phyloP scores from a whole-genome alignment of 345 rosid genomes.

The Populus nigra region DNA sequence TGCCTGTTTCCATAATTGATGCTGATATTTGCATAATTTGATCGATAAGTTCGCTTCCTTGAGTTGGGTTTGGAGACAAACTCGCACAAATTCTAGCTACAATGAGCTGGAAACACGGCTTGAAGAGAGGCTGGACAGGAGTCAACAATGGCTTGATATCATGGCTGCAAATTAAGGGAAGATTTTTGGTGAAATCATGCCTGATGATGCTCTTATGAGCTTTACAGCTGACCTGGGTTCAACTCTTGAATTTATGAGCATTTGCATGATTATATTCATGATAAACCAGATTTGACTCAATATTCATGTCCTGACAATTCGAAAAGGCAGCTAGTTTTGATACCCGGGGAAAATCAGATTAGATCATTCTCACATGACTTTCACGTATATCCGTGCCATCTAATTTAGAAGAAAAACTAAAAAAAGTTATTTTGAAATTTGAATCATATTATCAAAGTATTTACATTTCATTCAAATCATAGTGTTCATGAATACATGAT shows the following conservation, averaged over 20 bases:
- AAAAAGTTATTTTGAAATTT: not conserved
- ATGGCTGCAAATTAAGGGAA: too few species aligned
- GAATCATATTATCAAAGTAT: conserved; percentile 7
- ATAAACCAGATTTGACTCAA: not conserved
- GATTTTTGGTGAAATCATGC: too few species aligned
- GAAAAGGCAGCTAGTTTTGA: not conserved
- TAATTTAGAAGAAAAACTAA: not conserved
- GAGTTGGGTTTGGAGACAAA: too few species aligned
- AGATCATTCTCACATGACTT: not conserved
- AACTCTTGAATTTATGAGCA: not conserved
- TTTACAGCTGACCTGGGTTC: not conserved
- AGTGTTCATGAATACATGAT: conserved; percentile 29
- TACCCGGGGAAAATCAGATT: too few species aligned
- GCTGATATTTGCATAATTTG: too few species aligned
- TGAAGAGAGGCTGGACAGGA: too few species aligned
- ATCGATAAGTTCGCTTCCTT: too few species aligned
- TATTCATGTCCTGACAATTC: not conserved
- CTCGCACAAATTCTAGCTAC: too few species aligned
- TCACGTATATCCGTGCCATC: too few species aligned
- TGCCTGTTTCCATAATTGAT: too few species aligned
- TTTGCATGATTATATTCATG: not conserved
- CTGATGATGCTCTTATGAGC: not conserved
- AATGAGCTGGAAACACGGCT: too few species aligned
- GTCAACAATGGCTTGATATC: too few species aligned
- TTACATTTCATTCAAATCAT: conserved; percentile 34